Evolutionary conservation across 2,329 filamentous ascomycete species (phyloP), one percentile per base, ranked within the genome.

Genomic region (Penicillium paneum): DNA sequence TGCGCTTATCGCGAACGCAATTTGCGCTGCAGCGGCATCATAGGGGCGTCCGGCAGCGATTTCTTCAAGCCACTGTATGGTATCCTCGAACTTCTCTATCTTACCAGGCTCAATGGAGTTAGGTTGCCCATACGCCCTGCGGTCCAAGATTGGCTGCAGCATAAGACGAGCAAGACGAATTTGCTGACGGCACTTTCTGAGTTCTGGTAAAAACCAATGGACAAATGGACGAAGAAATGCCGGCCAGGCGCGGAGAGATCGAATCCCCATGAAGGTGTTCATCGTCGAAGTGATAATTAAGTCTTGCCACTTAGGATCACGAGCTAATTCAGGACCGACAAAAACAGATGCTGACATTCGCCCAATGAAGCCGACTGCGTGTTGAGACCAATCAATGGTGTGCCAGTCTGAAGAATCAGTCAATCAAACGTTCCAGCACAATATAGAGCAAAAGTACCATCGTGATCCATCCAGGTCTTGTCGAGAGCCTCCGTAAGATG

Each of bases 11-110:
- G 59, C 56, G 15, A 64, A 52, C 6, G 32, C 49, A 8, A 65
- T 42, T 48, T 65, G 63, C 12, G 44, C 43, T 12, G 52, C 39
- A 12, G 54, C 53, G 8, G 56, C 39, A 49, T 65, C 59, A n/a
- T 48, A 57, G 10, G 51, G 29, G 31, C 47, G 53, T 12, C 58
- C 58, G 6, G 31, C 49, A 10, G 57, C 54, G 15, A 50, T 10
- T 15, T 63, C 55, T 8, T 57, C 49, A 17, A 61, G 34, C 59
- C 59, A 63, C 43, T 58, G 43, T 2, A 64, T 53, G 3, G 62
- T 49, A 39, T 64, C 62, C 21, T 52, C n/a, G 8, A 44, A 41
- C 7, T 35, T 46, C 32, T 19, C 35, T 3, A 6, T 19, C 35
- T 38, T 19, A 19, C 5, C 17, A 38, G 17, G 10, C 17, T 19